Evolutionary conservation across 2,329 filamentous ascomycete genomes (phyloP), one percentile per base, ranked within the genome.

Genomic region (Diaporthe sp.): DNA sequence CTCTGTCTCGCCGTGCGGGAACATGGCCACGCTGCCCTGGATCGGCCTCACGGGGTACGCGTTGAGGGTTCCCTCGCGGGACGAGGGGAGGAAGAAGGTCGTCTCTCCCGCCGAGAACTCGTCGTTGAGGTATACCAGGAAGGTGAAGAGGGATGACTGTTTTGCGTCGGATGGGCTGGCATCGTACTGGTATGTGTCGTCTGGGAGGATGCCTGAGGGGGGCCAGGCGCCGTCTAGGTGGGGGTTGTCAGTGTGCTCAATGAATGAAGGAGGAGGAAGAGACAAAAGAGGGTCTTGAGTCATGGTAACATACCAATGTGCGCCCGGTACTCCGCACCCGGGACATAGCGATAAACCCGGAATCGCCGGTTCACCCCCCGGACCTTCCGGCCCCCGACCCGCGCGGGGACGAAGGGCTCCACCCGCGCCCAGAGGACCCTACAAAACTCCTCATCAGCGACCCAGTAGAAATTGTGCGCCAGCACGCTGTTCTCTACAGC

Each of bases 381-480:
- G 0, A 89, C 91, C 30, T 84, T 80, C 47, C 88, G 89, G 0
- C 92, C 92, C 19, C 86, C 86, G 1, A 93, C 84, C 0, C 82
- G 82, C 0, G 83, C 79, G 0, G 92, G 92, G 0, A 94, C 88
- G 63, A 90, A 91, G 0, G 86, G 83, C 3, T 86, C 83, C 3
- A 94, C 88, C 19, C 92, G 87, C 0, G 84, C 81, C 92, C 92
- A 94, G 1, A 94, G 85, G 19, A 84, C 86, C 73, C 92, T 88
- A 78, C 92, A 89, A 80, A 94, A 93, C 0, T 86, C 84, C 30
- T 86, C 84, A 77, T 94, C 92, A 17, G 91, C 86, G 12, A 94
- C 86, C 92, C 92, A 94, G 84, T 94, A 94, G 77, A 94, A 93
- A 81, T 94, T 94, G 83, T 94, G 92, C 0, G 92, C 92, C 1